Evolutionary conservation across 768 basidiomycete species (phyloP).

Genomic region (Tephrocybe sp.): DNA sequence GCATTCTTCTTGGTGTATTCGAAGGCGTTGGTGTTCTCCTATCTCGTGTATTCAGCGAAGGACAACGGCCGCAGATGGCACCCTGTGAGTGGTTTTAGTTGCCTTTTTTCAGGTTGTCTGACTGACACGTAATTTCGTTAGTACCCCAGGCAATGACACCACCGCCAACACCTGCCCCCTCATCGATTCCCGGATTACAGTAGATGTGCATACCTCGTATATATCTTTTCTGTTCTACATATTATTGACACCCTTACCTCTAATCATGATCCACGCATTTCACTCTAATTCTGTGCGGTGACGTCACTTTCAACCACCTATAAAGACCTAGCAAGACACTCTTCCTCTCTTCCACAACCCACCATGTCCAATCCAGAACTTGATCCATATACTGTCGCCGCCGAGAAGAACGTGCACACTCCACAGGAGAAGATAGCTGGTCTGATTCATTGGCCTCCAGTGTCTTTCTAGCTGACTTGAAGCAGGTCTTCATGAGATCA

Average conservation of each 20-base stretch:
- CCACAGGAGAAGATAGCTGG: slow-evolving; percentile 68
- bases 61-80: slow-evolving; percentile 75
- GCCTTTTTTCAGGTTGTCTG: slow-evolving; percentile 2
- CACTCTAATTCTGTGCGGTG: slow-evolving; percentile 4
- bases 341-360: background rate
- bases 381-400: slow-evolving; percentile 71
- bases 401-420: slow-evolving; percentile 54
- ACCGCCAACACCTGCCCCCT: slow-evolving; percentile 38
- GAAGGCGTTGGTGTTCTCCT: slow-evolving; percentile 94
- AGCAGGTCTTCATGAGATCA: slow-evolving; percentile 59
- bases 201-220: slow-evolving; percentile 43
- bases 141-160: slow-evolving; percentile 58
- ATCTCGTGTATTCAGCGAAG: slow-evolving; percentile 84
- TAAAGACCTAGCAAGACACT: slow-evolving; percentile 7
- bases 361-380: slow-evolving; percentile 34
- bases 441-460: slow-evolving; percentile 13
- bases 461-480: slow-evolving; percentile 17
- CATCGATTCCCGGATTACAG: slow-evolving; percentile 41
- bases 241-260: slow-evolving; percentile 12
- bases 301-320: slow-evolving; percentile 20
- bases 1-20: slow-evolving; percentile 91
- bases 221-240: slow-evolving; percentile 32
- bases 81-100: slow-evolving; percentile 51
- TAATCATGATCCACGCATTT: slow-evolving; percentile 6
- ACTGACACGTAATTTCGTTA: slow-evolving; percentile 20